Percentiles rank a stretch among this genome's conserved stretches.
These are phyloP conservation scores for Fagopyrum esculentum DNA, from an alignment of 148 eudicot genomes.

Conservation along the genomic window DNA sequence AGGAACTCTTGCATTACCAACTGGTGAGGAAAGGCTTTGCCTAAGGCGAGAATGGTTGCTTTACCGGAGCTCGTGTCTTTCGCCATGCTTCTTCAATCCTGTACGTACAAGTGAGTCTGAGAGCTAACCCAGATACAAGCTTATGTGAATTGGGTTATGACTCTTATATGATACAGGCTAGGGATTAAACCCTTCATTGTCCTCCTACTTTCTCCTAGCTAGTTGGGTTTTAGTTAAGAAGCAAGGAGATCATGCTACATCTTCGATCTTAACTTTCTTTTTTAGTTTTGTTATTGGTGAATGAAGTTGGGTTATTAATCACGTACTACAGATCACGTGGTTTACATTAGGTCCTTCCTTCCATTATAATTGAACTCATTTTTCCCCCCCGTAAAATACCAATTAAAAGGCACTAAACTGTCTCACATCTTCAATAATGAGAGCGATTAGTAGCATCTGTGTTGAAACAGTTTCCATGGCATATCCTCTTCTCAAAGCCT, in stretches of 20 bases:
- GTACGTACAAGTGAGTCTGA: background rate
- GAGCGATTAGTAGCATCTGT: no score
- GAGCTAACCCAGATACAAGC: background rate
- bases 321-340: no score
- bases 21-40: constrained; percentile 96
- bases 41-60: constrained; percentile 76
- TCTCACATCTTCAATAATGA: no score
- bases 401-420: no score
- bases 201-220: background rate
- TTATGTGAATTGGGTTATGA: background rate
- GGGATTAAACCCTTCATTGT: background rate
- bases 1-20: constrained; percentile 94
- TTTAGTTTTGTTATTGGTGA: constrained; percentile 1
- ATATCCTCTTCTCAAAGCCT: no score
- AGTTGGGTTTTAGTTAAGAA: constrained; percentile 30
- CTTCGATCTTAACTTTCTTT: background rate
- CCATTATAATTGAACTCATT: no score
- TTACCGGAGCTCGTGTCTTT: constrained; percentile 49
- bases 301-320: background rate
- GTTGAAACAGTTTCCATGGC: no score
- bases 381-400: no score
- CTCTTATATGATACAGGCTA: background rate
- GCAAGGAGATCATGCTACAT: constrained; percentile 32
- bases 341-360: no score
- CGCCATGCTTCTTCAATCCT: constrained; percentile 16